Evolutionary conservation across 192 early-diverging fungal species (phyloP), one percentile per base, ranked within the genome.

Genomic region (Podochytrium sp.): DNA sequence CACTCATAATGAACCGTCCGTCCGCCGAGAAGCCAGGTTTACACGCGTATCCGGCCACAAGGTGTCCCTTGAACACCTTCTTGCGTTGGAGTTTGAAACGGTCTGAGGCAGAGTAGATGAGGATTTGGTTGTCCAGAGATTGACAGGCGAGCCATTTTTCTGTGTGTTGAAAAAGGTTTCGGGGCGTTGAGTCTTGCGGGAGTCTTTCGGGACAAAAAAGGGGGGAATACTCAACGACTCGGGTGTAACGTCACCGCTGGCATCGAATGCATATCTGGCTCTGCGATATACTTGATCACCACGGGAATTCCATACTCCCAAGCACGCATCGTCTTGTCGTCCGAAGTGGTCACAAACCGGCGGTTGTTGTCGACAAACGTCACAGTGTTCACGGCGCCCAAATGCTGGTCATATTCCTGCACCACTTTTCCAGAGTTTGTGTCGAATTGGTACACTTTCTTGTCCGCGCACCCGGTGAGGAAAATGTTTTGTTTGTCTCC

Each of bases 291-390:
- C 82, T 98, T 98, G 84, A 99, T 97, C 39, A 96, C 95, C 2
- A 99, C 95, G 2, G 98, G 98, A 73, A 99, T 99, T 70, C 93
- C 96, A 77, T 88, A 97, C 83, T 99, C 98, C 98, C 98, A 99
- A 55, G 91, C 94, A 50, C 98, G 90, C 66, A 99, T 78, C 23
- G 93, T 93, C 80, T 99, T 99, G 84, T 99, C 98, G 79, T 99
- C 96, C 37, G 91, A 93, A 2, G 98, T 97, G 12, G 95, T 93
- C 37, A 99, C 90, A 70, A 99, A 99, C 33, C 96, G 85, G 49
- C 96, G 83, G 80, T 94, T 94, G 12, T 95, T 91, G 71, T 98
- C 96, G 14, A 97, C 90, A 85, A 99, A 99, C 0, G 96, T 98
- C 67, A 99, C 93, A 35, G 95, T 93, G 75, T 98, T 99, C 49